These are phyloP conservation scores for Calocybe gambosa DNA, from an alignment of 1,284 basidiomycete species.

Conservation along the genomic window DNA sequence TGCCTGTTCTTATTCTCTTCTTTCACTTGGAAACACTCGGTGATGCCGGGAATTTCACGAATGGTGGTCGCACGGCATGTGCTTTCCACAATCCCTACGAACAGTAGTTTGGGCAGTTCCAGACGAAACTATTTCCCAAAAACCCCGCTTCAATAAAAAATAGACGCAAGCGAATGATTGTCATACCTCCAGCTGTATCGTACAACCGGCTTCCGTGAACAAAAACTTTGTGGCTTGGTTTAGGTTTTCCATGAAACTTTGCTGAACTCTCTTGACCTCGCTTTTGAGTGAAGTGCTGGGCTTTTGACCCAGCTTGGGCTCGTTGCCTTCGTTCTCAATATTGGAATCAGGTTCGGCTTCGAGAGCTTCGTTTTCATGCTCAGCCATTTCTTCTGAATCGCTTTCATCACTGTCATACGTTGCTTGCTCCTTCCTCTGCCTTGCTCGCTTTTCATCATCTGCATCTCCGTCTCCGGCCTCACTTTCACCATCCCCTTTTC, in stretches of 20 bases:
- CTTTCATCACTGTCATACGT: constrained; percentile 69
- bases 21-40: constrained; percentile 73
- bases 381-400: constrained; percentile 38
- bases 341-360: constrained; percentile 63
- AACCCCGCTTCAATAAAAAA: constrained; percentile 3
- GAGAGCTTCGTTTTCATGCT: constrained; percentile 47
- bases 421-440: constrained; percentile 62
- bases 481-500: constrained; percentile 44
- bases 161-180: background rate
- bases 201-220: constrained; percentile 72
- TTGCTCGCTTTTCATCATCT: constrained; percentile 64
- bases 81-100: constrained; percentile 88
- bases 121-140: constrained; percentile 46
- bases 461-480: constrained; percentile 79
- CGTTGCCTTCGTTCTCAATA: constrained; percentile 30
- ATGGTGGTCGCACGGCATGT: constrained; percentile 80
- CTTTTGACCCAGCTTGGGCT: constrained; percentile 23
- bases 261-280: constrained; percentile 39
- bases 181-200: constrained; percentile 78
- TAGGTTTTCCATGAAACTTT: constrained; percentile 48
- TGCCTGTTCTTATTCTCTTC: constrained; percentile 38
- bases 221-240: constrained; percentile 63
- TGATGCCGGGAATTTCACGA: constrained; percentile 84
- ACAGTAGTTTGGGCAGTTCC: constrained; percentile 81
- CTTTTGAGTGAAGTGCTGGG: constrained; percentile 31